Conservation (phyloP, 148 eudicot genomes). For the Nyssa sinensis region DNA sequence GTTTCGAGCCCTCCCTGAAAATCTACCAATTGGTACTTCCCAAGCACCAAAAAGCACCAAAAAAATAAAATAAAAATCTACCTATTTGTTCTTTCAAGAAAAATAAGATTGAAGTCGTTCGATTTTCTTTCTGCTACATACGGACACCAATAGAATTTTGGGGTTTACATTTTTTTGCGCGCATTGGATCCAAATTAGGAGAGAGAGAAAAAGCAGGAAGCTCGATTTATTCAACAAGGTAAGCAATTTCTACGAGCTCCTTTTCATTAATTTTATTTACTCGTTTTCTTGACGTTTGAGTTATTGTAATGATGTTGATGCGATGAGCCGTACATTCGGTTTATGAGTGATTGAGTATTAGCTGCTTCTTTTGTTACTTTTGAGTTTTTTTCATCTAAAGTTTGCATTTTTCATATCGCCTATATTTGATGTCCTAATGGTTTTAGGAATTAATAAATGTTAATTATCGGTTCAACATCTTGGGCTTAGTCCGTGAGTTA, state of each 20-base stretch:
- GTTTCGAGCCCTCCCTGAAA: neutral
- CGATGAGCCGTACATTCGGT: neutral
- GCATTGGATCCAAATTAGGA: neutral
- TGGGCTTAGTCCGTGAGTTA: neutral
- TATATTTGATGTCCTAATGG: neutral
- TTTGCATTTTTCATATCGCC: neutral
- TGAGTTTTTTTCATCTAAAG: too few relatives aligned
- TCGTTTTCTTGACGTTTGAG: neutral
- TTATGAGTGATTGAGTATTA: neutral
- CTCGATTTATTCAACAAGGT: slow-evolving; percentile 12
- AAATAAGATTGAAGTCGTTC: neutral
- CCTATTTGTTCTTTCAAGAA: too few relatives aligned
- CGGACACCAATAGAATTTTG: neutral
- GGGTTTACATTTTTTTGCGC: neutral
- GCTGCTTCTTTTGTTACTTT: neutral
- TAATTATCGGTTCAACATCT: too few relatives aligned
- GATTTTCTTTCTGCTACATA: neutral
- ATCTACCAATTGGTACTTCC: neutral
- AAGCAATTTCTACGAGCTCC: neutral
- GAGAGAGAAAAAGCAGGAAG: neutral
- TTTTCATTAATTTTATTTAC: neutral
- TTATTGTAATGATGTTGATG: neutral
- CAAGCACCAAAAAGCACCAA: too few relatives aligned
- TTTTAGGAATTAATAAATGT: too few relatives aligned
- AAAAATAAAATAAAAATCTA: too few relatives aligned